Evolutionary conservation across 2,329 filamentous ascomycete species (phyloP), one percentile per base, ranked within the genome.

Genomic region (Ceratocystis alfenasii): DNA sequence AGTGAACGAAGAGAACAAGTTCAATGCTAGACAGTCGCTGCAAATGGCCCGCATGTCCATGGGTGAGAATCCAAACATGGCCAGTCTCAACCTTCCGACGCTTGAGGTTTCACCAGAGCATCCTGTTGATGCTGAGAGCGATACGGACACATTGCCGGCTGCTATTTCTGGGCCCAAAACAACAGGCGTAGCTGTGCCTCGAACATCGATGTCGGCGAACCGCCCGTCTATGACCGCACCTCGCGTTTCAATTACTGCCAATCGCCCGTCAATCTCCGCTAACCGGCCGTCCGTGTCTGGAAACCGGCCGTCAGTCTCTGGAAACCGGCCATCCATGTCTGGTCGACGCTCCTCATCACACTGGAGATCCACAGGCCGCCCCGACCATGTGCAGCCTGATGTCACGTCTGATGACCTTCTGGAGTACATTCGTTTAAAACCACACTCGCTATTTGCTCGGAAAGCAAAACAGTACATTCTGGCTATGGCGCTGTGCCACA

Each of bases 401-500:
- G 75, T 84, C 25, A 83, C 79, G 22, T 96, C 91, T 0, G 79
- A 79, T 12, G 88, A 95, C 68, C 81, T 96, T 72, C 75, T 96
- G 25, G 84, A 86, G 36, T 95, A 90, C 69, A 87, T 96, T 55
- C 84, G 86, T 64, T 77, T 83, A 59, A 86, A 88, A 66, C 91
- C 92, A 0, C 81, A 88, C 68, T 89, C 90, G 0, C 73, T 84
- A 1, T 95, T 96, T 72, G 85, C 92, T 0, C 83, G 83, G 67
- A 91, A 89, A 72, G 89, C 87, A 0, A 87, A 87, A 68, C 85
- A 95, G 72, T 94, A 95, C 70, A 82, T 97, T 3, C 79, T 97
- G 2, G 88, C 87, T 0, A 82, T 96, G 71, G 90, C 92, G 0
- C 78, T 97, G 1, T 96, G 93, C 70, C 92, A 97, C 73, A 95